A percentile compares a stretch with the other conserved stretches of the same genome.
Conservation (phyloP, 495 filamentous ascomycete species). For the Thozetella sp. region DNA sequence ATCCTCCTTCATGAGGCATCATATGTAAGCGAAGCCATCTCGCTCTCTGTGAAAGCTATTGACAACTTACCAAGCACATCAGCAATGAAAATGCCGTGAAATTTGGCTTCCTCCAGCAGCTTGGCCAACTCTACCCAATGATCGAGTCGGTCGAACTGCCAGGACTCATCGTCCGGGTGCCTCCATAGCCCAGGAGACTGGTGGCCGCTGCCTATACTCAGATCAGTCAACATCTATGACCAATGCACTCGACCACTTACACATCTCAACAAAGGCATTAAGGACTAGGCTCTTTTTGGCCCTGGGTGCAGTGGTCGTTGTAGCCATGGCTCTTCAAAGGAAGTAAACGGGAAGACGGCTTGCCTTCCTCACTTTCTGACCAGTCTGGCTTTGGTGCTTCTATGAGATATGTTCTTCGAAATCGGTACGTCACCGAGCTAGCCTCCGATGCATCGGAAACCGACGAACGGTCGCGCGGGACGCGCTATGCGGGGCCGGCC, state of each 20-base stretch:
- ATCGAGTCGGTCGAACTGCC: constrained; percentile 50
- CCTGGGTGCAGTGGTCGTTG: neutral
- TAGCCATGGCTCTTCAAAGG: neutral
- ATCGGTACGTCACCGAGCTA: too few relatives aligned
- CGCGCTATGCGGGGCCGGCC: neutral
- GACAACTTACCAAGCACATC: constrained; percentile 45
- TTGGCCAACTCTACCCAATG: constrained; percentile 62
- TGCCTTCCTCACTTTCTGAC: too few relatives aligned
- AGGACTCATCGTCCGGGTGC: constrained; percentile 54
- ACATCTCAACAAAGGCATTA: constrained; percentile 66
- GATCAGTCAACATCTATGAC: neutral
- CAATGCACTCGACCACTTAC: constrained; percentile 20
- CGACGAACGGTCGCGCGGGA: neutral
- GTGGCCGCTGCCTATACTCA: constrained; percentile 54
- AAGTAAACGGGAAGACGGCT: too few relatives aligned
- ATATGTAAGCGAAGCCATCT: neutral
- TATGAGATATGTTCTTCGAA: too few relatives aligned
- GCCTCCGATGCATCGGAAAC: neutral
- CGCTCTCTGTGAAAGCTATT: constrained; percentile 2
- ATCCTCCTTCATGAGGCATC: constrained; percentile 37
- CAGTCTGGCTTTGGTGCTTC: too few relatives aligned
- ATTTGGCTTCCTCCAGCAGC: constrained; percentile 57
- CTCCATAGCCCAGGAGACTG: constrained; percentile 65
- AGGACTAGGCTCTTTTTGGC: constrained; percentile 62
- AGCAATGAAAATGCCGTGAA: constrained; percentile 66